phyloP scores from a whole-genome alignment of 1,139 yeast species.

The Yamadazyma oceani region DNA sequence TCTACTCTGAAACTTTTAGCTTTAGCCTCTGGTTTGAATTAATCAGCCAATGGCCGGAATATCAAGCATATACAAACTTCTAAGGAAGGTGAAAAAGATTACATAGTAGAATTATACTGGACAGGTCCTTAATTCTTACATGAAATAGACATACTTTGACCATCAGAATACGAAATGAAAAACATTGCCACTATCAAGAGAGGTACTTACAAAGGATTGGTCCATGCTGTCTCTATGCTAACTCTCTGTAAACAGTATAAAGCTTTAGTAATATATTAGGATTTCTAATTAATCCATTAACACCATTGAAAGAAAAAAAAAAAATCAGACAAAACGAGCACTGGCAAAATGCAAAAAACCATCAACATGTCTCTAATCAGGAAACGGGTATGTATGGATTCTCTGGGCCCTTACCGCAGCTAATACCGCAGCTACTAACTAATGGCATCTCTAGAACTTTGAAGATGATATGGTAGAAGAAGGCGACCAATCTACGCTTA shows the following conservation, averaged over 20 bases:
- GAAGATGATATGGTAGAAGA: constrained; percentile 12
- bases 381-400: constrained; percentile 36
- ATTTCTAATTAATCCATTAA: too few species aligned
- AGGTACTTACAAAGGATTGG: constrained; percentile 60
- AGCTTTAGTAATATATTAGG: too few species aligned
- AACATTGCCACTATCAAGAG: constrained; percentile 36
- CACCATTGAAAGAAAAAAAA: too few species aligned
- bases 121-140: constrained; percentile 59
- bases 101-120: constrained; percentile 75
- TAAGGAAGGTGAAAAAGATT: constrained; percentile 81
- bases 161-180: constrained; percentile 50
- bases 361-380: constrained; percentile 36
- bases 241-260: constrained; percentile 52
- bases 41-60: constrained; percentile 67
- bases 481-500: constrained; percentile 8
- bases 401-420: not conserved
- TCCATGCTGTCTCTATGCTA: constrained; percentile 78
- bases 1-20: constrained; percentile 84
- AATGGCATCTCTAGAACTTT: constrained; percentile 6
- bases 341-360: too few species aligned
- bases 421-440: constrained; percentile 1
- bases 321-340: too few species aligned
- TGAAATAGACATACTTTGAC: constrained; percentile 62
- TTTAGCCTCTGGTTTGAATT: constrained; percentile 60
- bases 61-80: constrained; percentile 92